phyloP scores from a whole-genome alignment of 306 rosid genomes.

The Lotus japonicus region DNA sequence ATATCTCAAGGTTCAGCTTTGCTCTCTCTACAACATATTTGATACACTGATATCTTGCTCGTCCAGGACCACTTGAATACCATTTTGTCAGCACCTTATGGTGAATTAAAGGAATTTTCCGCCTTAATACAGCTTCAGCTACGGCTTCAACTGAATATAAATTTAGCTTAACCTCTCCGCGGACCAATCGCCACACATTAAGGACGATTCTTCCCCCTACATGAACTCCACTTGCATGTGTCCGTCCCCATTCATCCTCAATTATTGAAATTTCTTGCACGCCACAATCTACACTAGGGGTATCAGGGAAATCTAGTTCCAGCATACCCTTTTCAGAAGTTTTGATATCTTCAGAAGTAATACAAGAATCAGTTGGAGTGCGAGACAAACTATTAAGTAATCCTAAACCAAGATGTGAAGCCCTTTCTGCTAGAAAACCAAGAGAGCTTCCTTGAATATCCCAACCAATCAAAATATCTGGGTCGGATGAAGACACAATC shows the following conservation, averaged over 20 bases:
- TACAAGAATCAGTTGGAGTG: conserved; percentile 56
- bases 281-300: conserved; percentile 39
- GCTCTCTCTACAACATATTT: conserved; percentile 56
- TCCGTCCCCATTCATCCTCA: conserved; percentile 98
- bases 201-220: conserved; percentile 94
- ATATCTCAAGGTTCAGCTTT: conserved; percentile 75
- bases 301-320: conserved; percentile 39
- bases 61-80: conserved; percentile 84
- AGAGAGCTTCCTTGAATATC: conserved; percentile 92
- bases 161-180: conserved; percentile 85
- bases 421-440: conserved; percentile 92
- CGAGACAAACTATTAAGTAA: conserved; percentile 74
- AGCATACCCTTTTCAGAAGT: conserved; percentile 32
- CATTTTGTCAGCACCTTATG: conserved; percentile 62
- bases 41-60: conserved; percentile 71
- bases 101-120: conserved; percentile 56
- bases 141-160: conserved; percentile 85
- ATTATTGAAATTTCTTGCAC: conserved; percentile 54
- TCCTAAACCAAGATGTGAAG: conserved; percentile 67
- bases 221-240: conserved; percentile 94
- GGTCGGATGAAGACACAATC: conserved; percentile 62
- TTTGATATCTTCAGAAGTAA: conserved; percentile 36
- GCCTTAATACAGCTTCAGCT: conserved; percentile 80
- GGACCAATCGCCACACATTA: conserved; percentile 82
- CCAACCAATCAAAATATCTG: conserved; percentile 89